Evolutionary conservation across 2,329 filamentous ascomycete genomes (phyloP).

Genomic region (Colletotrichum tamarilloi): DNA sequence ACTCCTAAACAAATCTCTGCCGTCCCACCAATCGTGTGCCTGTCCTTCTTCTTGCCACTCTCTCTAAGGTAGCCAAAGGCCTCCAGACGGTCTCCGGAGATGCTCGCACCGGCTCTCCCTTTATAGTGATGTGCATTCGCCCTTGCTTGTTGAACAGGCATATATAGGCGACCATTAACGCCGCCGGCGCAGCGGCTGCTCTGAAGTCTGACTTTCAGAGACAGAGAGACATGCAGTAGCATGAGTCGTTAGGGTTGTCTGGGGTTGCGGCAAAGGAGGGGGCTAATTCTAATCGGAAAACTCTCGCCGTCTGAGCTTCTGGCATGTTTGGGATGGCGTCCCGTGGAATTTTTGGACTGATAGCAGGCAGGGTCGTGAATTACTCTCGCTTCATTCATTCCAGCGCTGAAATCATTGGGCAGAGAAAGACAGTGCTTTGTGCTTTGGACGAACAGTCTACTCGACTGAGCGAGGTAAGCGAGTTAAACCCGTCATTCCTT

Average conservation of each 20-base stretch:
- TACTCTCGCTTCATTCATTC: neutral
- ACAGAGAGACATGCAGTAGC: conserved; percentile 17
- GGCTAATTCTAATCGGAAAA: neutral
- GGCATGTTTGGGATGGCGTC: conserved; percentile 25
- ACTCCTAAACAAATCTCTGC: conserved; percentile 15
- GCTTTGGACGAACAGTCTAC: conserved; percentile 27
- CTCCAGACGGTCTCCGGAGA: conserved; percentile 2
- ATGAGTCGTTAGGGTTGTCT: conserved; percentile 33
- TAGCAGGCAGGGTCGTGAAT: neutral
- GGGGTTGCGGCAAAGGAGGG: conserved; percentile 16
- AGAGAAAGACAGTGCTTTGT: neutral
- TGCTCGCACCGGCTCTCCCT: conserved; percentile 4
- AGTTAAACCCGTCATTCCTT: conserved; percentile 11
- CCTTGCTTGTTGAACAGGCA: conserved; percentile 3
- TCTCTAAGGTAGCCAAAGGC: conserved; percentile 3
- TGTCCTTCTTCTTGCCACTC: conserved; percentile 5
- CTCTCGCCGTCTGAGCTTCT: conserved; percentile 24
- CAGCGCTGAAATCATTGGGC: neutral
- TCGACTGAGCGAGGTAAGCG: neutral
- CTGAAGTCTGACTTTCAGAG: neutral
- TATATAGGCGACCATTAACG: neutral
- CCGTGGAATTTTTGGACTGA: conserved; percentile 2
- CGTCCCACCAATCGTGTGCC: conserved; percentile 25
- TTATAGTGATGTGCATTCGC: conserved; percentile 1
- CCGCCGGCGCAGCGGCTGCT: conserved; percentile 8